Conservation (phyloP, 768 basidiomycete species). For the Lactarius sp. region DNA sequence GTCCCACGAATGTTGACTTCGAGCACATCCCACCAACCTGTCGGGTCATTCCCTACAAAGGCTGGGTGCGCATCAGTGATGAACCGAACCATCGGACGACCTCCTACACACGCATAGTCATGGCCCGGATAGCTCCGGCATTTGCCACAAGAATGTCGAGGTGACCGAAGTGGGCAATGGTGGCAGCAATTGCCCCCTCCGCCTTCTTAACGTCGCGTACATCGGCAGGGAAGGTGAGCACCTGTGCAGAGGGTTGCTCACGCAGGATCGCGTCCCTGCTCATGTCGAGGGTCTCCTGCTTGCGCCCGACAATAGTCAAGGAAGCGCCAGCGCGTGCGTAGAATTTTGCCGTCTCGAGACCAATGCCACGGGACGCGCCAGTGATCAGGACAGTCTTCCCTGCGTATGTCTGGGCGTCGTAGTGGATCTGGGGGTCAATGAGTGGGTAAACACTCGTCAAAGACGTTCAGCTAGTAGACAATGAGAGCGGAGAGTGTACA, state of each 20-base stretch:
- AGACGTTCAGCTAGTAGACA: not conserved
- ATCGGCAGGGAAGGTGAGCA: slow-evolving; percentile 11
- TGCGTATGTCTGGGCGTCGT: slow-evolving; percentile 10
- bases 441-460: slow-evolving; percentile 11
- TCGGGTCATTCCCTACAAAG: slow-evolving; percentile 7
- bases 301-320: slow-evolving; percentile 16
- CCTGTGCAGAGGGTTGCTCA: not conserved
- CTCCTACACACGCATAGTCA: not conserved
- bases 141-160: slow-evolving; percentile 21
- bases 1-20: slow-evolving; percentile 20
- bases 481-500: not conserved
- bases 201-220: slow-evolving; percentile 7
- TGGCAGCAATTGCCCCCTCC: slow-evolving; percentile 1
- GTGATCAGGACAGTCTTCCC: slow-evolving; percentile 27
- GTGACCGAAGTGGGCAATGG: slow-evolving; percentile 3
- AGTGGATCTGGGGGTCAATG: slow-evolving; percentile 8
- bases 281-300: slow-evolving; percentile 3
- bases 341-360: slow-evolving; percentile 16
- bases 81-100: not conserved
- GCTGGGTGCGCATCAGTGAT: not conserved
- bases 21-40: slow-evolving; percentile 15
- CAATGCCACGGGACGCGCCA: slow-evolving; percentile 27
- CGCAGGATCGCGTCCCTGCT: slow-evolving; percentile 5
- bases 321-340: slow-evolving; percentile 25
- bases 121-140: not conserved